Conservation (phyloP, 1,284 basidiomycete genomes). For the Crepidotus sp. region DNA sequence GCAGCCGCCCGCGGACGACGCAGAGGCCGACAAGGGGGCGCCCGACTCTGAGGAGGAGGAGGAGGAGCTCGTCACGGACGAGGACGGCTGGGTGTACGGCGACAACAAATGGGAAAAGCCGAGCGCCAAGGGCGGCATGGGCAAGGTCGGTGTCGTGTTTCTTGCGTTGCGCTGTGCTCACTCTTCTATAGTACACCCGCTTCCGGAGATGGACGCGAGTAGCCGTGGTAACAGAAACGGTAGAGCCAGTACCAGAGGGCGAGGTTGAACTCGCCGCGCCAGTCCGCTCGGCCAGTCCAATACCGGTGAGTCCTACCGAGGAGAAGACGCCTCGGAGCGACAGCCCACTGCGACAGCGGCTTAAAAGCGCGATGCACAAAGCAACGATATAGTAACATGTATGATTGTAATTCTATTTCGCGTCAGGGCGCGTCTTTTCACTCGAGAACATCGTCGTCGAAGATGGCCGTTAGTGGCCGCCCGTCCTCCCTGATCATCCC, state of each 20-base stretch:
- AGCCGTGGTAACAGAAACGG: conserved; percentile 66
- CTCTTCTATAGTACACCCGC: conserved; percentile 60
- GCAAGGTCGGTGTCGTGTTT: conserved; percentile 43
- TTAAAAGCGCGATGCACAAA: conserved; percentile 18
- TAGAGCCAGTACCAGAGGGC: conserved; percentile 45
- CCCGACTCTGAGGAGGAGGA: conserved; percentile 21
- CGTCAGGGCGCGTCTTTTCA: too few species aligned
- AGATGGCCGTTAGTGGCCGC: conserved; percentile 64
- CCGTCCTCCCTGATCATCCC: conserved; percentile 64
- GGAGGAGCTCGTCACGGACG: conserved; percentile 55
- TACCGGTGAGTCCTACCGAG: background rate
- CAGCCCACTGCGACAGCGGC: conserved; percentile 20
- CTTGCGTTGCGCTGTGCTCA: background rate
- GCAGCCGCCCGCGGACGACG: conserved; percentile 23
- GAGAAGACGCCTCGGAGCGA: conserved; percentile 6
- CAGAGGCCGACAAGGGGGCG: conserved; percentile 21
- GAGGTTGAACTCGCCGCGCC: conserved; percentile 22
- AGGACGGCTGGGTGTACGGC: conserved; percentile 89
- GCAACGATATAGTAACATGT: conserved; percentile 6
- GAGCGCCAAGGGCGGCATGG: conserved; percentile 72
- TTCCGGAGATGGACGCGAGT: conserved; percentile 78
- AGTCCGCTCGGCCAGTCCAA: conserved; percentile 4
- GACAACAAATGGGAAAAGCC: conserved; percentile 94
- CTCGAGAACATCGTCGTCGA: conserved; percentile 56
- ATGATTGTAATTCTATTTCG: conserved; percentile 7